Evolutionary conservation across 2,329 filamentous ascomycete species (phyloP).

Genomic region (Aspergillus fumigatiaffinis): DNA sequence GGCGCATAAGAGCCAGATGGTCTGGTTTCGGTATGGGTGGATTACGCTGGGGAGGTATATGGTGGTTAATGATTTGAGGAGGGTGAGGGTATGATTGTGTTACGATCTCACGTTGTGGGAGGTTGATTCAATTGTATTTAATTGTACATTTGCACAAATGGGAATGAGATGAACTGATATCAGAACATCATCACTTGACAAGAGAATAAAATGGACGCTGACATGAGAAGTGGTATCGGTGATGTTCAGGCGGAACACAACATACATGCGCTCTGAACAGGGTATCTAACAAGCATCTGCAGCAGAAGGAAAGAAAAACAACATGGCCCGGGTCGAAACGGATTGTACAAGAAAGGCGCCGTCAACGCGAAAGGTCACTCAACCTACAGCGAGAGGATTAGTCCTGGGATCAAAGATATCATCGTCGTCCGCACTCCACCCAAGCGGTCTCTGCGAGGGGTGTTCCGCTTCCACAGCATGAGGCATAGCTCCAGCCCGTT

Average conservation of each 20-base stretch:
- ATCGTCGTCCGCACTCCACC: not conserved
- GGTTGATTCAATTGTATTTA: not conserved
- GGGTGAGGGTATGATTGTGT: slow-evolving; percentile 45
- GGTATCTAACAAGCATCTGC: not conserved
- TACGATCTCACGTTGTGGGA: not conserved
- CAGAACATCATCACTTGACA: not conserved
- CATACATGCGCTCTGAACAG: not conserved
- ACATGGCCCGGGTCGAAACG: too few relatives aligned
- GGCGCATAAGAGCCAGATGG: slow-evolving; percentile 93
- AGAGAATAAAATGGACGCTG: not conserved
- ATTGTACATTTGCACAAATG: not conserved
- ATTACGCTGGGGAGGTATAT: slow-evolving; percentile 89
- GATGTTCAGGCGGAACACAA: too few relatives aligned
- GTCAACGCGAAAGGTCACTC: not conserved
- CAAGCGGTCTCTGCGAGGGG: not conserved
- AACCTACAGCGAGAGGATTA: not conserved
- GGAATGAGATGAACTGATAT: not conserved
- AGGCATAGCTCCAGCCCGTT: not conserved
- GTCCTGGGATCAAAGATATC: not conserved
- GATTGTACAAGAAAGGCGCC: not conserved
- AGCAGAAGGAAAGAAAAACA: not conserved
- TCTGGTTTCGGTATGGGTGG: slow-evolving; percentile 97
- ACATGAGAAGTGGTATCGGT: not conserved
- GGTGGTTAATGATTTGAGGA: slow-evolving; percentile 82
- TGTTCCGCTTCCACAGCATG: not conserved